Evolutionary conservation across 169 alveolate species (phyloP).

Genomic region (Babesia caballi): DNA sequence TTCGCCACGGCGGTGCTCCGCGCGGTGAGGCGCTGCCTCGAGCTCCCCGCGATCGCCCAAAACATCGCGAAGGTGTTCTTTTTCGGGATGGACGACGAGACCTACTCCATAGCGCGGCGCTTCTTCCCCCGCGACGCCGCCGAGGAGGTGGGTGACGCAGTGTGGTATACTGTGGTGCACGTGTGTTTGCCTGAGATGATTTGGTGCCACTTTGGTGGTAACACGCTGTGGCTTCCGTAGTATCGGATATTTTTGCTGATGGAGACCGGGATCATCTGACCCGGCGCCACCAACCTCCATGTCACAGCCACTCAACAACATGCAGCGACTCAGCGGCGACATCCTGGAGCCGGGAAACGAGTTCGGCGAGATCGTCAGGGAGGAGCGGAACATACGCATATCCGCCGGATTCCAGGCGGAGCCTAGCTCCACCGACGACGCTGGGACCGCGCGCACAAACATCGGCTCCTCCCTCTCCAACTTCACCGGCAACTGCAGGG

Average conservation of each 20-base stretch:
- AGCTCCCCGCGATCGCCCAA: conserved; percentile 27
- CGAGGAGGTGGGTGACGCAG: conserved; percentile 50
- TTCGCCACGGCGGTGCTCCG: conserved; percentile 41
- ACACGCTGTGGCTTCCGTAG: no score
- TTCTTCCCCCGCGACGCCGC: conserved; percentile 40
- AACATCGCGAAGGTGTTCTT: conserved; percentile 36
- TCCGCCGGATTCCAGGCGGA: conserved; percentile 33
- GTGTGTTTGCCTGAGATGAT: not conserved
- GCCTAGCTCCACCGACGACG: not conserved
- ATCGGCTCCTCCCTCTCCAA: conserved; percentile 22
- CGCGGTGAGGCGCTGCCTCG: conserved; percentile 55
- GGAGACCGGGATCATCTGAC: no score
- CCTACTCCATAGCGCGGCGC: conserved; percentile 23
- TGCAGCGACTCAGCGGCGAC: conserved; percentile 49
- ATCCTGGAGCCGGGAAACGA: conserved; percentile 46
- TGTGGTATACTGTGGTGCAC: no score
- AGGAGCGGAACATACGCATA: conserved; percentile 57
- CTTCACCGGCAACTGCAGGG: conserved; percentile 35
- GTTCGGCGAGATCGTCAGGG: conserved; percentile 52
- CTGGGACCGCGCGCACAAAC: not conserved
- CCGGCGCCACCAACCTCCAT: no score
- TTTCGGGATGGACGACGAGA: conserved; percentile 13
- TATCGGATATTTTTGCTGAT: no score
- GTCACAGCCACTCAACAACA: not conserved
- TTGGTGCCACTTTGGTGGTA: no score